Conservation (phyloP, 768 basidiomycete species). For the Trametes villosa region DNA sequence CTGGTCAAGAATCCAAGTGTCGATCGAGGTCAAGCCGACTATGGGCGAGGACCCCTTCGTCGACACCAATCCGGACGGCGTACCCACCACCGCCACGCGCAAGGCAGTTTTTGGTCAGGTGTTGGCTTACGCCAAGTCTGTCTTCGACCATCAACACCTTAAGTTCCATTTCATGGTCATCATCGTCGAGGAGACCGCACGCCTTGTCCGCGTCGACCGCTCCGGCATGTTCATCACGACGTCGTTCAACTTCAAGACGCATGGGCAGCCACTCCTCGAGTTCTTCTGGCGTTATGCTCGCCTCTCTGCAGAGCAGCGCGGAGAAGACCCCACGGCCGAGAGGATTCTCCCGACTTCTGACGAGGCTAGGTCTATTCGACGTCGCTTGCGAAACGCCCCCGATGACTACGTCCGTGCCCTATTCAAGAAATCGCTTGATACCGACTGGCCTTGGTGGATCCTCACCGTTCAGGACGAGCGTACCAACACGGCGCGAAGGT, state of each 20-base stretch:
- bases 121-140: not conserved
- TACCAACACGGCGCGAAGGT: not conserved
- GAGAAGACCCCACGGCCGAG: constrained; percentile 2
- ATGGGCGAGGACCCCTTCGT: not conserved
- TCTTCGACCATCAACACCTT: constrained; percentile 7
- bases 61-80: not conserved
- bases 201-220: constrained; percentile 3
- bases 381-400: not conserved
- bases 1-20: constrained; percentile 8
- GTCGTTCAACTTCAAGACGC: constrained; percentile 12
- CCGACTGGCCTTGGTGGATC: not conserved
- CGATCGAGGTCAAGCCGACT: constrained; percentile 1
- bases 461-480: not conserved
- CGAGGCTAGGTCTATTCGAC: not conserved
- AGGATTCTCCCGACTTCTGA: not conserved
- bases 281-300: constrained; percentile 14
- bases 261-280: not conserved
- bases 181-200: not conserved
- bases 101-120: constrained; percentile 2
- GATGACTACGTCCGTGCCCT: not conserved
- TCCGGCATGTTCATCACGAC: not conserved
- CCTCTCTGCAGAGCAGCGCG: constrained; percentile 1
- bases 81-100: not conserved
- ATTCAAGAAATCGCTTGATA: not conserved
- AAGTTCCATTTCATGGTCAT: constrained; percentile 1